Base-by-base conservation (phyloP, 441 rosid genomes). In the Mallotus japonicus region DNA sequence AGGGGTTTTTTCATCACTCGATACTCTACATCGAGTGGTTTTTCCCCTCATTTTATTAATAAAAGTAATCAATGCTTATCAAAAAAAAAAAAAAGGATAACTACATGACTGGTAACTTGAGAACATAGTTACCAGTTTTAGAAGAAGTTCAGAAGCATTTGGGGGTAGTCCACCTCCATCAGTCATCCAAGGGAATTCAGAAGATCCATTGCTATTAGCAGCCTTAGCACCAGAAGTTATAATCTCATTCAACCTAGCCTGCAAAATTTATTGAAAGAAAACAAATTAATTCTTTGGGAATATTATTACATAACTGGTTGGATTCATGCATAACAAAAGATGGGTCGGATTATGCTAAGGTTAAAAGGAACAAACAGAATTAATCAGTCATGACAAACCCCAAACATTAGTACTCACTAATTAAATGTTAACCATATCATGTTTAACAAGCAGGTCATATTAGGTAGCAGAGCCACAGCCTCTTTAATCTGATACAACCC, bases 121-220 rank as follows among this genome's bases (percentile, higher is more conserved):
- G 46, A 34, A 19, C 7, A 14, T 17, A 5, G 6, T 79, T 85
- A 94, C 99, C 98, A 96, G 70, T 83, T 84, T 85, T 19, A 86
- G 92, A 73, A 96, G 87, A 85, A 91, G 92, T 81, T 94, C 87
- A 71, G 84, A 85, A 67, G 97, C 99, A 83, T 89, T 89, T 69
- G 91, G 72, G 75, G 99, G 99, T 72, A 96, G 88, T 76, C 99
- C 99, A 84, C 88, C 96, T 78, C 99, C 99, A 86, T 96, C 99
- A 62, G 83, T 79, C 99, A 92, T 94, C 99, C 99, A 96, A 57
- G 97, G 97, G 77, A 73, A 90, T 68, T 90, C 94, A 74, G 86
- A 86, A 62, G 87, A 76, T 56, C 80, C 90, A 79, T 79, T 85
- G 79, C 78, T 85, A 72, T 78, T 73, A 72, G 37, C 75, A 64